Percentiles rank a stretch among this genome's conserved stretches.
These are phyloP conservation scores for Colletotrichum endophyticum DNA, from an alignment of 2,329 filamentous ascomycete genomes.

Conservation along the genomic window DNA sequence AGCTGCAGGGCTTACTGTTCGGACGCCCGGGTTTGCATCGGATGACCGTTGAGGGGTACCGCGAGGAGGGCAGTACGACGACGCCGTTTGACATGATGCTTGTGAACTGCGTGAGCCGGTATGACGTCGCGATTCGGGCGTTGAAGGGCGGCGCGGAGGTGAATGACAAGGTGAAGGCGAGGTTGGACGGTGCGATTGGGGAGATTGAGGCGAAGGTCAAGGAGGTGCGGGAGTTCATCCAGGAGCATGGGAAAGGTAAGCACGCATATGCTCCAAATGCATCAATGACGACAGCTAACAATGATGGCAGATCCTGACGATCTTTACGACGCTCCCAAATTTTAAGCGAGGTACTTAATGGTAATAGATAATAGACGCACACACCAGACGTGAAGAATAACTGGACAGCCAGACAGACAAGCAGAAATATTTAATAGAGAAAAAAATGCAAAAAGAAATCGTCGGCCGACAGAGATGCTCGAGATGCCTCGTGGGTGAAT, in stretches of 20 bases:
- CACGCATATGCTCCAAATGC: slow-evolving; percentile 1
- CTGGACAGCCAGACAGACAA: background rate
- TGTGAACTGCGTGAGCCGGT: slow-evolving; percentile 63
- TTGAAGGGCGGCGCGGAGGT: slow-evolving; percentile 49
- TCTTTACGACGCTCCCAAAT: slow-evolving; percentile 54
- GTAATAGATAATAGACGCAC: background rate
- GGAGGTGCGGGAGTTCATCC: slow-evolving; percentile 58
- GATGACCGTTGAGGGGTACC: slow-evolving; percentile 63
- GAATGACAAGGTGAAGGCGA: slow-evolving; percentile 52
- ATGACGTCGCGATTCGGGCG: slow-evolving; percentile 61
- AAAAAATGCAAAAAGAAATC: background rate
- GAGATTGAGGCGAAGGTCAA: slow-evolving; percentile 52
- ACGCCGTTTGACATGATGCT: slow-evolving; percentile 76
- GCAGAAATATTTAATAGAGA: background rate
- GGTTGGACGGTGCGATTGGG: slow-evolving; percentile 49
- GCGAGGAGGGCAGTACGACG: slow-evolving; percentile 70
- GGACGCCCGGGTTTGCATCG: slow-evolving; percentile 56
- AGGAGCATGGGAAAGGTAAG: slow-evolving; percentile 56
- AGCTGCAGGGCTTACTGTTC: slow-evolving; percentile 67
- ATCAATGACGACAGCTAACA: slow-evolving; percentile 9
- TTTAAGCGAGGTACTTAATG: slow-evolving; percentile 26
- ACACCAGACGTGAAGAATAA: background rate
- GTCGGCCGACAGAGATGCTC: accelerated
- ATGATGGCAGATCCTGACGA: slow-evolving; percentile 50
- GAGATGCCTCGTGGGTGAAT: slow-evolving; percentile 22